Evolutionary conservation across 164 flowering plant genomes (phyloP).

Genomic region (Brasenia schreberi): DNA sequence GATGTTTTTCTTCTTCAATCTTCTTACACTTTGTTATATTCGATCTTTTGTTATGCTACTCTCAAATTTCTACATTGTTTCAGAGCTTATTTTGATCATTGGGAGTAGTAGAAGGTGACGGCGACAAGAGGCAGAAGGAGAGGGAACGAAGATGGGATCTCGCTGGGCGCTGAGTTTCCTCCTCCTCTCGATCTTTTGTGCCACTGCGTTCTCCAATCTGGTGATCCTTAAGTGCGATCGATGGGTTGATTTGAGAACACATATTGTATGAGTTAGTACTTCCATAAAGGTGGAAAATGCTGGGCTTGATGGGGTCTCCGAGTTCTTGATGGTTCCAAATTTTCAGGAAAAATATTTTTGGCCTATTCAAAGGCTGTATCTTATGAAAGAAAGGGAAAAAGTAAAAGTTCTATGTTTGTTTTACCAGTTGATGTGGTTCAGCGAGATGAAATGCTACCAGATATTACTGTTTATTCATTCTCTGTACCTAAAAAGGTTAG

Average conservation of each 20-base stretch:
- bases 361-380: slow-evolving; percentile 34
- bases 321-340: slow-evolving; percentile 61
- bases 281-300: slow-evolving; percentile 77
- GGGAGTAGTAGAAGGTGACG: too few relatives aligned
- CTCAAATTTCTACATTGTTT: too few relatives aligned
- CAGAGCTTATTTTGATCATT: too few relatives aligned
- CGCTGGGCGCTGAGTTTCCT: slow-evolving; percentile 23
- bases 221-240: slow-evolving; percentile 74
- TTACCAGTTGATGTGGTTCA: slow-evolving; percentile 33
- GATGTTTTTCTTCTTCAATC: too few relatives aligned
- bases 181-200: slow-evolving; percentile 20
- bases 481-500: slow-evolving; percentile 52
- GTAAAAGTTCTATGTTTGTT: slow-evolving; percentile 21
- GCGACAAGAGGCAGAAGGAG: too few relatives aligned
- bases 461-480: slow-evolving; percentile 50
- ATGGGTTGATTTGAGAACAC: slow-evolving; percentile 69
- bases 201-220: slow-evolving; percentile 55
- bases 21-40: too few relatives aligned
- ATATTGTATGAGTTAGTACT: slow-evolving; percentile 40
- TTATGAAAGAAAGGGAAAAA: slow-evolving; percentile 62
- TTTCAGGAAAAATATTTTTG: slow-evolving; percentile 47
- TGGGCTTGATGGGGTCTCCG: slow-evolving; percentile 41
- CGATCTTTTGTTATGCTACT: too few relatives aligned
- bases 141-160: slow-evolving; percentile 13
- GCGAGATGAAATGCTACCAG: slow-evolving; percentile 49